Evolutionary conservation across 495 filamentous ascomycete species (phyloP).

Genomic region (Tricharina praecox): DNA sequence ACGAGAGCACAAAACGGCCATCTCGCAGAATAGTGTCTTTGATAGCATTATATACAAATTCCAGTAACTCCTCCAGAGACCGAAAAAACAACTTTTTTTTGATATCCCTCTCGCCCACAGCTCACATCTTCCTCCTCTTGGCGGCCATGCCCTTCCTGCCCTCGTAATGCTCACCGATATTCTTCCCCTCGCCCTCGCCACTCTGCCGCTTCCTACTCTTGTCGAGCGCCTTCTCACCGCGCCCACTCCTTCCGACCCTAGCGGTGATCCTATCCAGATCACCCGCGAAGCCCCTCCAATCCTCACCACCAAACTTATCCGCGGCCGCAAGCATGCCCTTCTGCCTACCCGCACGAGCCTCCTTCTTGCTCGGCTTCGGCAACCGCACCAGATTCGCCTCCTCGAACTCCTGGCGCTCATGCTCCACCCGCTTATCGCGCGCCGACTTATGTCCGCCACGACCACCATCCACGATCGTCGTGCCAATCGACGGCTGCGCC

Average conservation of each 20-base stretch:
- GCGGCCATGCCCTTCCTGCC: conserved; percentile 17
- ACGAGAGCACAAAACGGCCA: too few relatives aligned
- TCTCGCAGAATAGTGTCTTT: too few relatives aligned
- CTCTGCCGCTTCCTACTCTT: conserved; percentile 55
- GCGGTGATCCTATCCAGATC: conserved; percentile 60
- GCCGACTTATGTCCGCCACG: conserved; percentile 55
- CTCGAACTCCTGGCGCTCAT: conserved; percentile 60
- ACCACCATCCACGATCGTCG: conserved; percentile 55
- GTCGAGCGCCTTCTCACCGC: conserved; percentile 45
- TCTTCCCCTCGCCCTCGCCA: conserved; percentile 9
- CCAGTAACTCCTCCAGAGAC: too few relatives aligned
- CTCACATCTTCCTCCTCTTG: conserved; percentile 23
- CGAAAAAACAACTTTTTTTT: too few relatives aligned
- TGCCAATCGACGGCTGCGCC: conserved; percentile 68
- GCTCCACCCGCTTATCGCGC: conserved; percentile 50
- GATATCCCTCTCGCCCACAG: too few relatives aligned
- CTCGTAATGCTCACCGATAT: conserved; percentile 16
- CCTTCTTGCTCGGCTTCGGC: conserved; percentile 66
- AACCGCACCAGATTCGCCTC: conserved; percentile 74
- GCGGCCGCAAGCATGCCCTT: conserved; percentile 35
- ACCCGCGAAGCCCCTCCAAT: conserved; percentile 61
- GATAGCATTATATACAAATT: too few relatives aligned
- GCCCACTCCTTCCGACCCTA: conserved; percentile 33
- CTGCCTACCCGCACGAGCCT: conserved; percentile 34
- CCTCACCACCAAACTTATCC: conserved; percentile 61